phyloP scores from a whole-genome alignment of 2,329 filamentous ascomycete species.

The Dactylellina parvicollis region DNA sequence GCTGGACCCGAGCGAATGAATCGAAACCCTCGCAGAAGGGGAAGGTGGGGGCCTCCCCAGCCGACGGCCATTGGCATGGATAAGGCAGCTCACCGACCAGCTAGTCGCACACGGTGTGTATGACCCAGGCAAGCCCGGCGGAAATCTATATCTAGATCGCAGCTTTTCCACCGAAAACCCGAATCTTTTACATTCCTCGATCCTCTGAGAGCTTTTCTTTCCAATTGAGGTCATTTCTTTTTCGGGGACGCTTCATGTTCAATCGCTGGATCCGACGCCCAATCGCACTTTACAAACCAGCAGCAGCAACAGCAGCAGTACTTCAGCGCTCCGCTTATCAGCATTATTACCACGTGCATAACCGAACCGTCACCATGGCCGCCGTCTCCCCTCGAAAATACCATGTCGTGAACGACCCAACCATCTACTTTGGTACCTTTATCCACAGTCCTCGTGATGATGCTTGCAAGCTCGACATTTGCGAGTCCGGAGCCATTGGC shows the following conservation, averaged over 20 bases:
- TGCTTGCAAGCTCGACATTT: conserved; percentile 65
- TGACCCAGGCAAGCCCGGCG: conserved; percentile 14
- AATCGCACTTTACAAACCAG: conserved; percentile 12
- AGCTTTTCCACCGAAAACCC: too few relatives aligned
- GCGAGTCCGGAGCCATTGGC: conserved; percentile 59
- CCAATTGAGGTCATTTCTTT: neutral
- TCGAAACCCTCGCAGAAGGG: conserved; percentile 15
- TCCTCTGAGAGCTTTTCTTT: neutral
- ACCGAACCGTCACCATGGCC: conserved; percentile 25
- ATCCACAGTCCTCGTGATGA: conserved; percentile 66
- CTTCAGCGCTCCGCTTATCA: conserved; percentile 6
- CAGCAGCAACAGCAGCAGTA: neutral
- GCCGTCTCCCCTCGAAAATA: conserved; percentile 31
- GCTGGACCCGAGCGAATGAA: conserved; percentile 20
- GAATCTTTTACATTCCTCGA: neutral
- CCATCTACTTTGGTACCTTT: conserved; percentile 71
- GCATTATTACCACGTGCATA: neutral
- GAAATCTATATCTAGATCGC: conserved; percentile 48
- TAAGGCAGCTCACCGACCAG: conserved; percentile 38
- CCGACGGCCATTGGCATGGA: conserved; percentile 32
- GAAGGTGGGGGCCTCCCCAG: conserved; percentile 36
- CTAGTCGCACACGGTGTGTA: conserved; percentile 21
- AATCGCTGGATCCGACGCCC: conserved; percentile 11
- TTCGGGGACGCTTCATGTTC: too few relatives aligned
- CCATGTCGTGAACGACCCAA: conserved; percentile 37